Conservation (phyloP, 495 filamentous ascomycete genomes). For the Terfezia claveryi region DNA sequence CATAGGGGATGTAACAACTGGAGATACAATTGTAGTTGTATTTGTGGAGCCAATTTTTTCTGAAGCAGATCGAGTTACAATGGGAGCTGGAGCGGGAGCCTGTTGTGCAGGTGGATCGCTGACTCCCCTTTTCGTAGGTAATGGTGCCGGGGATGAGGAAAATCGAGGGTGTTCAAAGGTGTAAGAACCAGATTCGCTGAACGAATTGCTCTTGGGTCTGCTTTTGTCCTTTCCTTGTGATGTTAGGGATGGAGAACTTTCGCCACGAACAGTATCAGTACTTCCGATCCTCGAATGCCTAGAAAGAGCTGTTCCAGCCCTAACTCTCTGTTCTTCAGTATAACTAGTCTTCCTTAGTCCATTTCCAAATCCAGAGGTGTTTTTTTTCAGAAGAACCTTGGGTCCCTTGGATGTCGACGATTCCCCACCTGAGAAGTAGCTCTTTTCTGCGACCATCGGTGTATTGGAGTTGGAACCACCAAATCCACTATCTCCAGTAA, state of each 20-base stretch:
- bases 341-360: conserved; percentile 43
- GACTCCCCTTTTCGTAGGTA: too few species aligned
- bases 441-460: conserved; percentile 50
- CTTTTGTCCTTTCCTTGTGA: conserved; percentile 14
- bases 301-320: conserved; percentile 35
- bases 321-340: conserved; percentile 43
- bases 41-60: too few species aligned
- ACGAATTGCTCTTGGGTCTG: conserved; percentile 10
- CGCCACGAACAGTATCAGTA: conserved; percentile 21
- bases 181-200: conserved; percentile 2
- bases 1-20: too few species aligned
- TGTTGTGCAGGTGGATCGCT: too few species aligned
- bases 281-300: conserved; percentile 64
- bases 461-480: conserved; percentile 18
- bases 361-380: conserved; percentile 29
- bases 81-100: too few species aligned
- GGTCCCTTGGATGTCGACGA: conserved; percentile 41
- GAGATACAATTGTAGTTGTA: too few species aligned
- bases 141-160: neutral
- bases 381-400: conserved; percentile 64
- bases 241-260: neutral
- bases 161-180: neutral
- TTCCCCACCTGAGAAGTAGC: conserved; percentile 86
- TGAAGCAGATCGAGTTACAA: too few species aligned
- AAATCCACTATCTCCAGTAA: conserved; percentile 19